Conservation (phyloP, 257 asterid genomes). For the Solanum stenotomum region DNA sequence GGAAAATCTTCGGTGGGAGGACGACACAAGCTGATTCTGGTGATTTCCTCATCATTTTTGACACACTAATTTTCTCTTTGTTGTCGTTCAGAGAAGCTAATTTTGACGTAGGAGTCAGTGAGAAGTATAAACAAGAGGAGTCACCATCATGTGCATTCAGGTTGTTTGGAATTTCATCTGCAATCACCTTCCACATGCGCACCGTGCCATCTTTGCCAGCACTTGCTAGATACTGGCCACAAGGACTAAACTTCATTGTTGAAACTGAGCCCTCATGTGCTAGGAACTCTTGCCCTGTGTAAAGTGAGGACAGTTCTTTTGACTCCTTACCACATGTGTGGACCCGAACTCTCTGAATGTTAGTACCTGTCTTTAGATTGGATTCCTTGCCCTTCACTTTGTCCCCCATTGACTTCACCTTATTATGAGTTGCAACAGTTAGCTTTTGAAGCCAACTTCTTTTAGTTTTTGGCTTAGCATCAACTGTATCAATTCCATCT, state of each 20-base stretch:
- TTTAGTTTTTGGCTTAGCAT: constrained; percentile 37
- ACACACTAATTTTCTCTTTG: constrained; percentile 24
- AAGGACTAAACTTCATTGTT: constrained; percentile 85
- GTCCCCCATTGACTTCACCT: constrained; percentile 27
- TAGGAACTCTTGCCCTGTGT: constrained; percentile 64
- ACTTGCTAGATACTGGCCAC: constrained; percentile 79
- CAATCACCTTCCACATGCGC: constrained; percentile 82
- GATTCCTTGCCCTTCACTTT: constrained; percentile 20
- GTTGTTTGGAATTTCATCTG: constrained; percentile 36
- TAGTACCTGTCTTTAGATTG: constrained; percentile 7
- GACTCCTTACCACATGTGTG: constrained; percentile 30
- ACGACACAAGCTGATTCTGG: constrained; percentile 69
- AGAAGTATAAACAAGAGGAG: constrained; percentile 60
- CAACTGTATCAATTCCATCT: constrained; percentile 12
- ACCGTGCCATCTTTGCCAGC: constrained; percentile 83
- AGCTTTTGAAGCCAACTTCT: constrained; percentile 53
- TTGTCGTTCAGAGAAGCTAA: constrained; percentile 37
- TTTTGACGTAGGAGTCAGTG: constrained; percentile 47
- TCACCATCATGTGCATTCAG: constrained; percentile 35
- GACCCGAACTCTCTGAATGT: constrained; percentile 34
- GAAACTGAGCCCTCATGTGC: constrained; percentile 83
- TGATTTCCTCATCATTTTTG: constrained; percentile 36
- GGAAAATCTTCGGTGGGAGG: constrained; percentile 71
- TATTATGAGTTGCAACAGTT: constrained; percentile 18
- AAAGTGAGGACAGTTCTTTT: constrained; percentile 67